Evolutionary conservation across 805 yeast genomes (phyloP), one percentile per base, ranked within the genome.

Genomic region (Starmerella khaoyaiensis): DNA sequence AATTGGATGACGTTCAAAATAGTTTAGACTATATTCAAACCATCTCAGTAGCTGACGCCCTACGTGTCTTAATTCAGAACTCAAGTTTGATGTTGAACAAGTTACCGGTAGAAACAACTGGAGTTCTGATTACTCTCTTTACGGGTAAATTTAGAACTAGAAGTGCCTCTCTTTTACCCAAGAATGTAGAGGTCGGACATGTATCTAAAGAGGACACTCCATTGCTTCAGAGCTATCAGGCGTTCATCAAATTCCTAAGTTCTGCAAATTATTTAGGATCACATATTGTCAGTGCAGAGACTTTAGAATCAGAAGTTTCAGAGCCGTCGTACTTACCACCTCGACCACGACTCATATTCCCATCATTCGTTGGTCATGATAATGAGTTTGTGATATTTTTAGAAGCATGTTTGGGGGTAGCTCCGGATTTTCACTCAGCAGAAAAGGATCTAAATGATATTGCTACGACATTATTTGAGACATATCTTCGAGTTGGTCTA

Each of bases 331-430:
- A 90, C 56, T 76, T 77, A 35, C 95, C 97, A 1, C 98, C 98
- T 3, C 69, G 76, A 35, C 97, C 97, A 5, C 68, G 84, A 31
- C 64, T 87, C 27, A 80, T 87, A 1, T 90, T 83, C 53, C 76
- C 87, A 2, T 74, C 93, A 1, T 90, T 90, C 55, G 72, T 80
- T n/a, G 71, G 76, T 47, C 82, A 79, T 53, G 84, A 90, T 0
- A 71, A 76, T 51, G 90, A 86, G 52, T 87, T 90, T 65, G 90
- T 86, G 19, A 79, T 81, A 6, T 90, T 90, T 45, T 58, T 90
- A 39, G 98, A 90, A 55, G 96, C 97, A 0, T 83, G 94, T 49
- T 59, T 84, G 12, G 81, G 77, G 48, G 68, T 79, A 10, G 80
- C 80, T 52, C 84, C 77, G 38, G 68, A 68, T 39, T 80, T 76